Evolutionary conservation across 306 rosid species (phyloP), one percentile per base, ranked within the genome.

Genomic region (Inga laurina): DNA sequence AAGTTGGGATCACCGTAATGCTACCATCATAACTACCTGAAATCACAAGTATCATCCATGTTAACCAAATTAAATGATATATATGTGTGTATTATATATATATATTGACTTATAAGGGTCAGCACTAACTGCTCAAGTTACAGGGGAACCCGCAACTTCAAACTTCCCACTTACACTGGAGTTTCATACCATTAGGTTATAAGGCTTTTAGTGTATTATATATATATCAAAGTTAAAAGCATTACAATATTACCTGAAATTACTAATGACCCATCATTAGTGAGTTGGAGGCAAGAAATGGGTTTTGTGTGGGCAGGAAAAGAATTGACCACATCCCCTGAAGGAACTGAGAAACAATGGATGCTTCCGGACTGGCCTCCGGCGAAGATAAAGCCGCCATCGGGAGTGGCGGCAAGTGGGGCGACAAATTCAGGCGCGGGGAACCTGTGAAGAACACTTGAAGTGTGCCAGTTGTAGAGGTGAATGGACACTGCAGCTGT

Each of bases 11-110:
- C 65, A 91, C 76, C 61, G 65, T 88, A 46, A 94, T 67, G 37
- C 85, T 81, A 1, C 98, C 98, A 84, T 94, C 96, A 15, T 90
- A 90, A 34, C 96, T 79, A 0, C 96, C 98, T 24, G 94, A 92
- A 18, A 94, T 68, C 12, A 92, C 14, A 67, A 30, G 19, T 65
- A 13, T 13, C 14, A 22, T 22, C 7, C 27, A 59, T 59, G 30
- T 64, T 12, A 21, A 57, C 30, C 64, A 57, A 57, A 21, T 21
- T 57, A 6, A 56, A 56, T 19, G 4, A 56, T 46, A 12, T 12
- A 2, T 39, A 7, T 39, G 8, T 39, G 8, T 39, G 5, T 0
- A 3, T 35, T 35, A 35, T 35, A 35, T 35, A 35, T 35, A 35
- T 35, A 35, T 35, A 35, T 35, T 35, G 39, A 4, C 0, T 37